Evolutionary conservation across 2,329 filamentous ascomycete genomes (phyloP), one percentile per base, ranked within the genome.

Genomic region (Chrysosporium keratinophilum): DNA sequence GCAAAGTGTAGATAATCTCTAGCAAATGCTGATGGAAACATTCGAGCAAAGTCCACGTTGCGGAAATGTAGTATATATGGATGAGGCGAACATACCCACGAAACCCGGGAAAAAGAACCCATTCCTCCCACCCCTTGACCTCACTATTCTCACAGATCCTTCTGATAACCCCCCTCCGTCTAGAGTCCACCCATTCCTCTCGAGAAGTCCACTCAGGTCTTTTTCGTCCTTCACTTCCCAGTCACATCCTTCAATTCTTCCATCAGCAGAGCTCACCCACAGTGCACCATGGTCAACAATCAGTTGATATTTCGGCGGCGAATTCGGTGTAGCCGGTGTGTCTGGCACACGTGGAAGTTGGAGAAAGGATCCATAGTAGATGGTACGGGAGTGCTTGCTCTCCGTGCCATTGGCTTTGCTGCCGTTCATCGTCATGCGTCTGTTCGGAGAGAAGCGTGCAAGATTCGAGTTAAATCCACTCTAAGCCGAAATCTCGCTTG

Each of bases 341-440:
- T 68, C 11, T 67, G 69, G 50, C 73, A 67, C 19, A 64, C 74
- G 62, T 64, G 72, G 63, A 65, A 79, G 63, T 37, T 85, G 78
- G 11, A 84, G 76, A 62, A 85, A 85, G 0, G 78, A 75, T 11
- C 83, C 83, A 17, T 76, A 58, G 61, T 81, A 86, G 44, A 85
- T 63, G 0, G 70, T 71, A 12, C 50, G 50, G 20, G 42, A 39
- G 42, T 6, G 31, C 15, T 33, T 46, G 33, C 20, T 41, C 23
- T 37, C 33, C 14, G 12, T 11, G 19, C 43, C 42, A 14, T 42
- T 46, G 14, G 42, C 12, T 31, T 11, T 23, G 41, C 9, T 37
- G 11, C 41, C 42, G 34, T 40, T 46, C 41, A 41, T 45, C 5
- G 11, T 23, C n/a, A 46, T 5, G 43, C 3, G 23, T 37, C n/a